A percentile compares a stretch with the other conserved stretches of the same genome.
phyloP scores from a whole-genome alignment of 306 rosid genomes.

The Sophora flavescens region DNA sequence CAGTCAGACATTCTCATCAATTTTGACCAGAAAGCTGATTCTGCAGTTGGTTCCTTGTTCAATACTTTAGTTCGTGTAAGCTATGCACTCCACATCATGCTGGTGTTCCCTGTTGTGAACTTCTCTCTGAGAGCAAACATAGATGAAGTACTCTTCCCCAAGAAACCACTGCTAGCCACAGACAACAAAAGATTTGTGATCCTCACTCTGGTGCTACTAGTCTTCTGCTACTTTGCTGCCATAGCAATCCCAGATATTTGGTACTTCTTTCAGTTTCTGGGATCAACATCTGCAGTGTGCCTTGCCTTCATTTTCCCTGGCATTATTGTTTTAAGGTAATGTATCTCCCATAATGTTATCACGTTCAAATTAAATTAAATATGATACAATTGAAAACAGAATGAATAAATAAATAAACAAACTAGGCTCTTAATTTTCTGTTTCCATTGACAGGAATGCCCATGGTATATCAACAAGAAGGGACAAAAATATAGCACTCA shows the following conservation, averaged over 20 bases:
- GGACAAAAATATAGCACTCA: constrained; percentile 68
- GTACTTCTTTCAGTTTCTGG: constrained; percentile 89
- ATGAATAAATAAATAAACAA: background rate
- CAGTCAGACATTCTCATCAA: constrained; percentile 83
- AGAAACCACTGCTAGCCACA: constrained; percentile 56
- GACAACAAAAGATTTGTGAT: constrained; percentile 78
- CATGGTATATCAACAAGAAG: constrained; percentile 71
- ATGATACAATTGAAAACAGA: background rate
- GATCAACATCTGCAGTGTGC: constrained; percentile 83
- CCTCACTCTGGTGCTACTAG: constrained; percentile 63
- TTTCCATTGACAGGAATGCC: constrained; percentile 66
- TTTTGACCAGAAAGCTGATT: constrained; percentile 68
- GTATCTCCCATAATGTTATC: constrained; percentile 12
- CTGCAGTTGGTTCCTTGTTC: constrained; percentile 66
- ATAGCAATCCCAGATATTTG: constrained; percentile 89
- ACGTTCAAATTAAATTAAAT: background rate
- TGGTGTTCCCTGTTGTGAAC: constrained; percentile 87
- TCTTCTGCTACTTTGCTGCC: constrained; percentile 76
- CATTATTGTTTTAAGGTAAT: constrained; percentile 77
- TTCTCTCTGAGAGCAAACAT: constrained; percentile 84
- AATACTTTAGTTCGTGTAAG: constrained; percentile 77
- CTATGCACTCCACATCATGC: constrained; percentile 89
- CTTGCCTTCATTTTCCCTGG: constrained; percentile 94
- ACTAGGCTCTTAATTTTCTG: background rate
- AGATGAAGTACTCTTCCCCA: constrained; percentile 81